Evolutionary conservation across 306 rosid genomes (phyloP).

Genomic region (Fagus crenata): DNA sequence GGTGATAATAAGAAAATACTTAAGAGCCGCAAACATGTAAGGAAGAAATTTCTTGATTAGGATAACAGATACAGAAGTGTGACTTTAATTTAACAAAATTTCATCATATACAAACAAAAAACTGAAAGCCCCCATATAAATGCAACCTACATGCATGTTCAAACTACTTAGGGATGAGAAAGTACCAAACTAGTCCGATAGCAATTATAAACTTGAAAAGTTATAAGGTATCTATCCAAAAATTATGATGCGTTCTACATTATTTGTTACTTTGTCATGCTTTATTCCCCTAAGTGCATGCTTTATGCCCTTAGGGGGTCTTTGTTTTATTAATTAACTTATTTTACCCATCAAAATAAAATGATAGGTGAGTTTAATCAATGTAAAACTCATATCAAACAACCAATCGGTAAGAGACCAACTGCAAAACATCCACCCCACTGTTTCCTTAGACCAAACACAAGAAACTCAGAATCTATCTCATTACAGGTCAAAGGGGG

Average conservation of each 20-base stretch:
- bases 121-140: not conserved
- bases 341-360: not conserved
- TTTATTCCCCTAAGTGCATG: too few species aligned
- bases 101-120: not conserved
- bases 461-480: not conserved
- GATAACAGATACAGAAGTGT: not conserved
- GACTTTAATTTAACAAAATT: not conserved
- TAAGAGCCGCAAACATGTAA: slow-evolving; percentile 20
- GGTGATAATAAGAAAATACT: slow-evolving; percentile 24
- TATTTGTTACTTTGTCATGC: too few species aligned
- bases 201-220: not conserved
- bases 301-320: too few species aligned
- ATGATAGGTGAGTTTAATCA: not conserved
- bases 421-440: not conserved
- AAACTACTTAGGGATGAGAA: not conserved
- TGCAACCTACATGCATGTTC: slow-evolving; percentile 1
- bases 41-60: slow-evolving; percentile 10
- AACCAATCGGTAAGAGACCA: not conserved
- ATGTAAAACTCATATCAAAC: not conserved
- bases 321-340: too few species aligned
- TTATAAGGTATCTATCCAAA: not conserved
- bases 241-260: too few species aligned
- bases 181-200: not conserved
- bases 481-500: not conserved
- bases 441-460: not conserved